A percentile compares a stretch with the other conserved stretches of the same genome.
phyloP scores from a whole-genome alignment of 305 asterid species.

The Vinca major region DNA sequence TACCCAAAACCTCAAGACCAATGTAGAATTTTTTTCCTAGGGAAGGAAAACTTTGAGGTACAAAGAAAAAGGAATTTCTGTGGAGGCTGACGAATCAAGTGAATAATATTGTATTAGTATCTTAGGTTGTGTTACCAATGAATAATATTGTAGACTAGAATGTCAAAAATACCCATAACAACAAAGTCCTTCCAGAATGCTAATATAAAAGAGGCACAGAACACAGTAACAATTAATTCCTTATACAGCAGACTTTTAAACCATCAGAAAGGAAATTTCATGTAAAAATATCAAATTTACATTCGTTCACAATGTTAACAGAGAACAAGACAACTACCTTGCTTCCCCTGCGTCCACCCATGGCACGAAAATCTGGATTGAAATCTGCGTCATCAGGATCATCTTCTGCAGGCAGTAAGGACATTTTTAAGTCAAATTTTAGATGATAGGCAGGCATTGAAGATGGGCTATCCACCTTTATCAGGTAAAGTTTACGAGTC shows the following conservation, averaged over 20 bases:
- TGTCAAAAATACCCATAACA: background rate
- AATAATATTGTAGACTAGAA: background rate
- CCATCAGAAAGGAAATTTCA: background rate
- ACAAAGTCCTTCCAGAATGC: background rate
- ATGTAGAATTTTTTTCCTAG: background rate
- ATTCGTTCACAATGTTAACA: conserved; percentile 6
- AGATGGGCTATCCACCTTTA: background rate
- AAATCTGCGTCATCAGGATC: conserved; percentile 94
- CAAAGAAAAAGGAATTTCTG: background rate
- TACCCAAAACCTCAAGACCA: background rate
- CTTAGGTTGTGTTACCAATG: background rate
- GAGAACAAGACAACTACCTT: conserved; percentile 39
- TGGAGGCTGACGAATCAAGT: background rate
- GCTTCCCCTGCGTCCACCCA: conserved; percentile 43
- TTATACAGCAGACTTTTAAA: background rate
- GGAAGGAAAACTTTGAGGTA: background rate
- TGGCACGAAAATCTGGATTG: conserved; percentile 66
- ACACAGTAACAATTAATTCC: background rate
- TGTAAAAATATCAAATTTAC: background rate
- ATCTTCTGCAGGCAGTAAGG: conserved; percentile 58
- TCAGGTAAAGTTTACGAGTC: background rate
- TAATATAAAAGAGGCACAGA: background rate
- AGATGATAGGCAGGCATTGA: background rate
- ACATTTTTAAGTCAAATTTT: background rate
- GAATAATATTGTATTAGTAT: too few species aligned